These are phyloP conservation scores for Metschnikowia vanudenii DNA, from an alignment of 805 yeast species.

Conservation along the genomic window DNA sequence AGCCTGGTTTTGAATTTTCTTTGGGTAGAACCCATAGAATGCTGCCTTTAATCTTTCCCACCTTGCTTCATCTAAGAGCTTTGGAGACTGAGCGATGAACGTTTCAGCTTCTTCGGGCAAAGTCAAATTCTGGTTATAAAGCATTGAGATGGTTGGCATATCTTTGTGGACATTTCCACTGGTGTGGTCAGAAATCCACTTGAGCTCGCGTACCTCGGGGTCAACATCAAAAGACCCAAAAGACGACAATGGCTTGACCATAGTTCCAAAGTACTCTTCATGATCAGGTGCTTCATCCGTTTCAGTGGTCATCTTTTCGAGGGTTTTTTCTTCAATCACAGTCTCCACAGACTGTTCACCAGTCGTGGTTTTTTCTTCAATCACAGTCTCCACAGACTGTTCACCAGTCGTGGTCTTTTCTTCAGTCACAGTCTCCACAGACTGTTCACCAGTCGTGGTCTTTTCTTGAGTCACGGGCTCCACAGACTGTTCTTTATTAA, in stretches of 20 bases:
- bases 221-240: constrained; percentile 1
- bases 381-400: too few relatives aligned
- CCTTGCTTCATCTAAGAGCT: constrained; percentile 2
- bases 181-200: constrained; percentile 3
- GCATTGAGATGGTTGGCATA: constrained; percentile 2
- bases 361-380: too few relatives aligned
- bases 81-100: constrained; percentile 1
- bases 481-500: too few relatives aligned
- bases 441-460: too few relatives aligned
- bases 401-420: too few relatives aligned
- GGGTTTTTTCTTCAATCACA: too few relatives aligned
- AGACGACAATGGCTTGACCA: background rate
- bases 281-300: too few relatives aligned
- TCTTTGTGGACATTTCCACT: constrained; percentile 6
- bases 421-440: too few relatives aligned
- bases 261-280: too few relatives aligned
- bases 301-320: too few relatives aligned
- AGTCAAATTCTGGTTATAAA: constrained; percentile 2
- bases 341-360: too few relatives aligned
- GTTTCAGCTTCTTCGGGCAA: constrained; percentile 3
- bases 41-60: constrained; percentile 6
- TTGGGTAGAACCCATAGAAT: constrained; percentile 1
- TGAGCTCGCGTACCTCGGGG: background rate
- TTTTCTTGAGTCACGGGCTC: too few relatives aligned
- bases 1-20: background rate